Conservation (phyloP, 1,284 basidiomycete genomes). For the Sporisorium scitamineum region DNA sequence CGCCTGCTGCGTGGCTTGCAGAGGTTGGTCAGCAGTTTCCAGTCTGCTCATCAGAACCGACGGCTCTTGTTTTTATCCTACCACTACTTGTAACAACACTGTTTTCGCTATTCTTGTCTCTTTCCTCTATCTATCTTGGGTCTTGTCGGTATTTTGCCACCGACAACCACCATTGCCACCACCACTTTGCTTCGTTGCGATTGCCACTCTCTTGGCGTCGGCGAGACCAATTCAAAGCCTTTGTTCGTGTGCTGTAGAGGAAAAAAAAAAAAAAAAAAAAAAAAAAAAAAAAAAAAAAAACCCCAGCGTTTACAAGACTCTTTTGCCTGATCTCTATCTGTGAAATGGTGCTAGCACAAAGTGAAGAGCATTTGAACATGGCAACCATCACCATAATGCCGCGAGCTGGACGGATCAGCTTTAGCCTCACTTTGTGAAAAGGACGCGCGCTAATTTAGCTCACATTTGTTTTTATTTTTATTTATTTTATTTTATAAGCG, state of each 20-base stretch:
- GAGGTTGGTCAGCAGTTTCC: not conserved
- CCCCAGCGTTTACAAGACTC: no score
- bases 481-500: no score
- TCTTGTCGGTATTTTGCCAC: slow-evolving; percentile 14
- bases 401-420: no score
- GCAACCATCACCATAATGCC: no score
- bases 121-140: not conserved
- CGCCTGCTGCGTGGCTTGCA: not conserved
- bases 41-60: slow-evolving; percentile 4
- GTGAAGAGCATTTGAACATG: not conserved
- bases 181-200: slow-evolving; percentile 9
- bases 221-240: slow-evolving; percentile 5
- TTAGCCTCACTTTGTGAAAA: no score
- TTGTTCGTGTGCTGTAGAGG: slow-evolving; percentile 1
- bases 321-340: no score
- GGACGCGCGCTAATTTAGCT: no score
- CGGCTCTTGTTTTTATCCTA: slow-evolving; percentile 4
- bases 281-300: no score
- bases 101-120: slow-evolving; percentile 17
- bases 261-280: no score
- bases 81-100: slow-evolving; percentile 27
- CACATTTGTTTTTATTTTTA: no score
- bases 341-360: no score
- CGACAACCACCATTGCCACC: slow-evolving; percentile 9
- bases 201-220: not conserved